A percentile compares a stretch with the other conserved stretches of the same genome.
phyloP scores from a whole-genome alignment of 2,329 filamentous ascomycete genomes.

The Paracoccidioides brasiliensis region DNA sequence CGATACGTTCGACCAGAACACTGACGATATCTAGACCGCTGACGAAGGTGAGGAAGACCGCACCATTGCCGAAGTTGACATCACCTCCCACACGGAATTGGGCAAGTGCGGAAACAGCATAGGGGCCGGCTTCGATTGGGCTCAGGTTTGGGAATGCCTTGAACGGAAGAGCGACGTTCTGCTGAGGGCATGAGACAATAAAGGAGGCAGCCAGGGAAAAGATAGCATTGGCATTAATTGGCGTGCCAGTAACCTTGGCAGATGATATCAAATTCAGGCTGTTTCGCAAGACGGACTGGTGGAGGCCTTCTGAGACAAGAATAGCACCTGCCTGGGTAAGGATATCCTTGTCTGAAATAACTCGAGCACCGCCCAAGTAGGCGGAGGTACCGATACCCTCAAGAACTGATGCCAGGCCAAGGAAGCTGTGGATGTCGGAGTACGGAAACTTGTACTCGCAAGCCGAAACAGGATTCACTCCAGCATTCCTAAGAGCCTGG shows the following conservation, averaged over 20 bases:
- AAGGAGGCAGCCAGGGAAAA: conserved; percentile 53
- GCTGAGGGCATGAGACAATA: conserved; percentile 44
- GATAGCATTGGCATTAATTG: conserved; percentile 45
- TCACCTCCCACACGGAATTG: conserved; percentile 9
- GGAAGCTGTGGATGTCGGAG: conserved; percentile 37
- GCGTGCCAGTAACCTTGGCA: conserved; percentile 47
- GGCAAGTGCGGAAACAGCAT: conserved; percentile 9
- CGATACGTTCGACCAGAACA: conserved; percentile 8
- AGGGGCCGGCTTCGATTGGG: conserved; percentile 10
- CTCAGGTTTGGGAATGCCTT: conserved; percentile 44
- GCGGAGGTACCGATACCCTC: conserved; percentile 47
- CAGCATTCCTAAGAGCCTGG: conserved; percentile 33
- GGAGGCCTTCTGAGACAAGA: conserved; percentile 51
- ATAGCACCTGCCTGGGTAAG: conserved; percentile 50
- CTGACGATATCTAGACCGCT: conserved; percentile 15
- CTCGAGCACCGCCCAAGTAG: conserved; percentile 49
- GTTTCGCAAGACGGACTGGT: conserved; percentile 48
- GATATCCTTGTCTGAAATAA: conserved; percentile 45
- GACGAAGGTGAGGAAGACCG: conserved; percentile 16
- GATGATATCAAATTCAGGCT: conserved; percentile 40
- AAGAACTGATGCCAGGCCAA: conserved; percentile 40
- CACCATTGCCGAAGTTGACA: conserved; percentile 4
- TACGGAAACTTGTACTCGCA: conserved; percentile 46
- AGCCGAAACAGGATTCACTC: conserved; percentile 38
- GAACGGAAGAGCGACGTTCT: conserved; percentile 45